Evolutionary conservation across 768 basidiomycete species (phyloP).

Genomic region (Russula ochroleuca): DNA sequence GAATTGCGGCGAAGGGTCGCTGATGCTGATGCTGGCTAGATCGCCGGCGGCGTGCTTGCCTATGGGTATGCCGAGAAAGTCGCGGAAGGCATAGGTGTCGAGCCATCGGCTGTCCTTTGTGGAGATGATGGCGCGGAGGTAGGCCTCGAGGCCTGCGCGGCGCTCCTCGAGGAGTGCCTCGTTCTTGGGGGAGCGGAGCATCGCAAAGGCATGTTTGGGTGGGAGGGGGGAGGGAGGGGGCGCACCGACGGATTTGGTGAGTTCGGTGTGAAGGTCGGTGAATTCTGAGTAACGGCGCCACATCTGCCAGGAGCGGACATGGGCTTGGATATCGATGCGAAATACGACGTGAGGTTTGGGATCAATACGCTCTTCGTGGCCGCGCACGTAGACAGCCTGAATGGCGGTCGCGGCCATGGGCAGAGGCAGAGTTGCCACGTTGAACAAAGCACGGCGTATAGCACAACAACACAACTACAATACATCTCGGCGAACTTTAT

Average conservation of each 20-base stretch:
- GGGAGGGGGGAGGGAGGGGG: slow-evolving; percentile 78
- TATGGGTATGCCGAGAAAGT: slow-evolving; percentile 82
- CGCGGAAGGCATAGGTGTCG: slow-evolving; percentile 69
- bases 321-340: slow-evolving; percentile 78
- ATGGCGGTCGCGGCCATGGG: slow-evolving; percentile 56
- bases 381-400: slow-evolving; percentile 67
- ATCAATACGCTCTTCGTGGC: slow-evolving; percentile 58
- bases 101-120: slow-evolving; percentile 82
- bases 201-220: slow-evolving; percentile 73
- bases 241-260: slow-evolving; percentile 73
- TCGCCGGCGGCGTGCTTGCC: slow-evolving; percentile 38
- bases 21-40: slow-evolving; percentile 9
- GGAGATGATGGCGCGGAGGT: slow-evolving; percentile 81
- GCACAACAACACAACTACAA: slow-evolving; percentile 15
- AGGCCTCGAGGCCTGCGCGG: slow-evolving; percentile 68
- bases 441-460: not conserved
- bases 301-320: slow-evolving; percentile 90
- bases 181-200: slow-evolving; percentile 57
- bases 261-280: slow-evolving; percentile 76
- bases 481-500: not conserved
- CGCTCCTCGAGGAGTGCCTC: slow-evolving; percentile 72
- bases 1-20: slow-evolving; percentile 41
- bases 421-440: not conserved
- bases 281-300: slow-evolving; percentile 96
- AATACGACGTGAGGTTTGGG: slow-evolving; percentile 83